A percentile compares a stretch with the other conserved stretches of the same genome.
These are phyloP conservation scores for Verticillium zaregamsianum DNA, from an alignment of 2,329 filamentous ascomycete species.

Conservation along the genomic window DNA sequence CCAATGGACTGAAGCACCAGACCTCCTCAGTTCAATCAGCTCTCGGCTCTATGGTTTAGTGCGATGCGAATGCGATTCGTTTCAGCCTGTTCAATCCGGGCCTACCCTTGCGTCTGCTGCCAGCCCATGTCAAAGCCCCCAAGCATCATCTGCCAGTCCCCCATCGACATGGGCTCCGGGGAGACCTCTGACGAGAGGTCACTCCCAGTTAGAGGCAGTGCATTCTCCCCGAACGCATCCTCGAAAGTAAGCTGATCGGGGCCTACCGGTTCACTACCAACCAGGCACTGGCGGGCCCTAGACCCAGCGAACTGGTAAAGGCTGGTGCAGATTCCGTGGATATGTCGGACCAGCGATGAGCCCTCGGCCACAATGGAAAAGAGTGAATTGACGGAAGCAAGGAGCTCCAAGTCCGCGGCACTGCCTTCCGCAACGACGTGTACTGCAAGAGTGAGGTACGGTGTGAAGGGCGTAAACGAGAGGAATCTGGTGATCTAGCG, in stretches of 20 bases:
- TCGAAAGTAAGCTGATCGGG: neutral
- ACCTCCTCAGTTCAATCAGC: no score
- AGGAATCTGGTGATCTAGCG: neutral
- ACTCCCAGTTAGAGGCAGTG: neutral
- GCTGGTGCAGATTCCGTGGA: neutral
- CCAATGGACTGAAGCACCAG: no score
- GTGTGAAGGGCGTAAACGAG: neutral
- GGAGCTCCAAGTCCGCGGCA: neutral
- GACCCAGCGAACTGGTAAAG: neutral
- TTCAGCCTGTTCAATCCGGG: no score
- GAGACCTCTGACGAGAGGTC: neutral
- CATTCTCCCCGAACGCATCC: neutral
- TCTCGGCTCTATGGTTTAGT: no score
- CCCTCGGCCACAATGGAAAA: neutral
- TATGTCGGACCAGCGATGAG: neutral
- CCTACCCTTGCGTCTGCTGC: neutral
- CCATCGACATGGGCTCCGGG: neutral
- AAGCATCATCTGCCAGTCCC: neutral
- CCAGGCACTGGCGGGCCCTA: neutral
- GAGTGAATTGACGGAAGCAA: neutral
- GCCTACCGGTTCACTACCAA: no score
- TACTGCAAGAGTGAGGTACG: neutral
- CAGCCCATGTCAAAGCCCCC: neutral
- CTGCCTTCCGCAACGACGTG: neutral
- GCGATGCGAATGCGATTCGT: no score